Base-by-base conservation (phyloP, 169 alveolate genomes). In the Eimeria sp. region DNA sequence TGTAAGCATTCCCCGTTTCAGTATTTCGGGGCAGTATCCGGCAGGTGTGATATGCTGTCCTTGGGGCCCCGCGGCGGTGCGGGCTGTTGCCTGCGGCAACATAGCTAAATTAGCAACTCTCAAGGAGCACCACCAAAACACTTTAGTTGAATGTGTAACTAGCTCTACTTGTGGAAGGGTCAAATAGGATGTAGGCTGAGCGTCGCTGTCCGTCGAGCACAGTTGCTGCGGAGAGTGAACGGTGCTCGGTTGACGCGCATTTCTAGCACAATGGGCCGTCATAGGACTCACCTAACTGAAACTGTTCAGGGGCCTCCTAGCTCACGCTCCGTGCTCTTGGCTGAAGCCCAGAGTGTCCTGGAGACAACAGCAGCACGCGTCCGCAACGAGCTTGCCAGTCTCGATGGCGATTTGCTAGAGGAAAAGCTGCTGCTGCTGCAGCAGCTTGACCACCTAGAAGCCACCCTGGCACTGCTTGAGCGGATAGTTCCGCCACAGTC, bases 351-450 rank as follows among this genome's bases (percentile, higher is more conserved):
- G 73, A 87, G 83, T 63, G 82, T 87, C 65, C 93, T 87, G 34
- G 93, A 87, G 45, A 72, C 93, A 87, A 87, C 93, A 30, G 93
- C 93, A 27, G 65, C 93, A 34, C 78, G 93, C 58, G 65, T 87
- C 58, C 93, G 93, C 83, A 58, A 87, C 54, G 93, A 87, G 51
- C 83, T 87, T 22, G 65, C 65, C 18, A 43, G 93, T 13, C 72
- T 87, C 63, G 93, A 87, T 43, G 93, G 93, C 82, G 93, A 87
- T 11, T 63, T 87, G 93, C 82, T 87, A 63, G 93, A 87, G 25
- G 93, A 87, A 45, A 87, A 87, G 93, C 65, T 87, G 61, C 93
- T 87, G 45, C 82, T 87, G 20, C 5, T 87, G 67, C 93, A 87
- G 30, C 93, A 87, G 54, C 58, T 87, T n/a, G 93, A 87, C 45